Evolutionary conservation across 2,329 filamentous ascomycete species (phyloP).

Genomic region (Alternaria consortialis): DNA sequence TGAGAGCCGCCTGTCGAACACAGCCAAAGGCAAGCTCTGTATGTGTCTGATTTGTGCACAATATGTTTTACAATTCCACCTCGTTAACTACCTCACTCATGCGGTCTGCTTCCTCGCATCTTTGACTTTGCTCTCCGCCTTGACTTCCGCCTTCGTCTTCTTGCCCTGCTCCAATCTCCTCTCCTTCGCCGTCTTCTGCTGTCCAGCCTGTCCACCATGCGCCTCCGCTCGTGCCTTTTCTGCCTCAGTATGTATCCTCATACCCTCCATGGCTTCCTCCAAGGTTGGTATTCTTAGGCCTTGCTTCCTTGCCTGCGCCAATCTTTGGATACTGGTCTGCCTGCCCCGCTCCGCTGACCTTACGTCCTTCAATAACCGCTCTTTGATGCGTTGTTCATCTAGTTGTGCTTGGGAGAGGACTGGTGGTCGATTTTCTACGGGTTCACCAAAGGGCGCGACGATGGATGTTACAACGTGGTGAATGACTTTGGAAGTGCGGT

Average conservation of each 20-base stretch:
- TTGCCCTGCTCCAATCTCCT: constrained; percentile 35
- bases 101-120: constrained; percentile 33
- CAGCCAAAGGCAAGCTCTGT: neutral
- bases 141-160: constrained; percentile 36
- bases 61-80: constrained; percentile 9
- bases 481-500: constrained; percentile 71
- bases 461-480: constrained; percentile 79
- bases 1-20: neutral
- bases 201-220: constrained; percentile 38
- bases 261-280: constrained; percentile 42
- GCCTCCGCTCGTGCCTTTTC: constrained; percentile 32
- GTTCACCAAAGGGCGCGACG: constrained; percentile 73
- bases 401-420: constrained; percentile 72
- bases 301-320: constrained; percentile 40
- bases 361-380: constrained; percentile 66
- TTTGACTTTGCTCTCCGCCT: constrained; percentile 36
- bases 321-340: constrained; percentile 35
- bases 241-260: constrained; percentile 32
- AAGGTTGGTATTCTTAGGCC: constrained; percentile 41
- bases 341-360: constrained; percentile 55
- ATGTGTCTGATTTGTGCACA: neutral
- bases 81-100: neutral
- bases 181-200: constrained; percentile 38
- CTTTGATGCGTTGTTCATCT: constrained; percentile 62
- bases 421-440: constrained; percentile 70